phyloP scores from a whole-genome alignment of 805 yeast species.

The Tetrapisispora namnaoensis region DNA sequence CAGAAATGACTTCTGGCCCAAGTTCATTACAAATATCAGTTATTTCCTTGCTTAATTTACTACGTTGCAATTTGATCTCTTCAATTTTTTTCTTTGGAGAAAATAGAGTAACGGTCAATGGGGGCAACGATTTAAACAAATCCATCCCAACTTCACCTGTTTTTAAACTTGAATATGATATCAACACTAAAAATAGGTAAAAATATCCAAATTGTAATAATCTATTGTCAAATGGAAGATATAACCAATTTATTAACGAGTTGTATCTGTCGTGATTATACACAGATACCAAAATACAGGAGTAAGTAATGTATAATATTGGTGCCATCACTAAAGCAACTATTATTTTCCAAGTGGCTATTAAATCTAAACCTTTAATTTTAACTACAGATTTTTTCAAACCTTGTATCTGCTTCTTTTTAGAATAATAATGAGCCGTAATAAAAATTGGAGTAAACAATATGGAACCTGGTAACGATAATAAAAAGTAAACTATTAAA shows the following conservation, averaged over 20 bases:
- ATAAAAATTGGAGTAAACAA: conserved; percentile 81
- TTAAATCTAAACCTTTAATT: conserved; percentile 78
- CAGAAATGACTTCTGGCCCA: conserved; percentile 85
- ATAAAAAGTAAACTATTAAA: conserved; percentile 40
- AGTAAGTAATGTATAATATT: conserved; percentile 65
- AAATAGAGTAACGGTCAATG: conserved; percentile 41
- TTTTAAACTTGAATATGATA: conserved; percentile 77
- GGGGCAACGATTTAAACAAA: conserved; percentile 67
- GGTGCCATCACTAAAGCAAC: conserved; percentile 84
- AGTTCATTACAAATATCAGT: conserved; percentile 70
- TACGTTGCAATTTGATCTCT: conserved; percentile 50
- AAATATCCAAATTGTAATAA: conserved; percentile 35
- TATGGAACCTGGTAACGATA: conserved; percentile 77
- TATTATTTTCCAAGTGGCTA: conserved; percentile 92
- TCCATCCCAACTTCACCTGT: conserved; percentile 92
- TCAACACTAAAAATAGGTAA: conserved; percentile 51
- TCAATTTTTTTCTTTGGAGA: conserved; percentile 35
- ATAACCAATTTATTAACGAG: conserved; percentile 26
- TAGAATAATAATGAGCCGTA: conserved; percentile 59
- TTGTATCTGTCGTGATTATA: conserved; percentile 21
- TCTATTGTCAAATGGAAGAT: conserved; percentile 17
- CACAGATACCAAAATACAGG: conserved; percentile 34
- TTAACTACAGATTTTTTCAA: conserved; percentile 87
- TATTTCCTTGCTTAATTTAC: conserved; percentile 54
- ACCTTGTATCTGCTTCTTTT: conserved; percentile 64